Conservation (phyloP, 345 rosid species). For the Rhodamnia rubescens region DNA sequence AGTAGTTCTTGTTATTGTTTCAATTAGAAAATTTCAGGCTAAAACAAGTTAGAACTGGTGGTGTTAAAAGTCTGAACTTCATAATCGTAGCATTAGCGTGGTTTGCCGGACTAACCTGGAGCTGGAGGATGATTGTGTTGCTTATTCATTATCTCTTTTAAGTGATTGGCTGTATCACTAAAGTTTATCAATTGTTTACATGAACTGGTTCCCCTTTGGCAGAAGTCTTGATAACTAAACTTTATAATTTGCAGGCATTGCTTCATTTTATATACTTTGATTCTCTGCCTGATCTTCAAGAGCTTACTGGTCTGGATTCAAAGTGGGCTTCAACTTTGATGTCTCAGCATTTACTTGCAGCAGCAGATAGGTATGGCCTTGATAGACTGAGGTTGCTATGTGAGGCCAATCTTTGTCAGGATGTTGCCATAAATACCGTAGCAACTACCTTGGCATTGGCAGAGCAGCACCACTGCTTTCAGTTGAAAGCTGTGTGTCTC, state of each 20-base stretch:
- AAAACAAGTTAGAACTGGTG: neutral
- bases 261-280: slow-evolving; percentile 61
- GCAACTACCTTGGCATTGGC: slow-evolving; percentile 65
- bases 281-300: slow-evolving; percentile 47
- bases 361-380: slow-evolving; percentile 59
- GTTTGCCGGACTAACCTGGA: neutral
- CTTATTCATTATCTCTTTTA: neutral
- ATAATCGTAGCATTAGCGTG: neutral
- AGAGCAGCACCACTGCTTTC: slow-evolving; percentile 61
- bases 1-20: neutral
- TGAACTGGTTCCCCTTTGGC: neutral
- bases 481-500: slow-evolving; percentile 52
- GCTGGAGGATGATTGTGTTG: neutral
- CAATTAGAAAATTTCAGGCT: neutral
- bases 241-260: slow-evolving; percentile 29
- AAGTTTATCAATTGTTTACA: neutral
- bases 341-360: slow-evolving; percentile 63
- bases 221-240: neutral
- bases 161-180: neutral
- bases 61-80: neutral
- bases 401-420: slow-evolving; percentile 43
- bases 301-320: slow-evolving; percentile 40
- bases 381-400: slow-evolving; percentile 45
- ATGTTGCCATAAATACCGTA: slow-evolving; percentile 49
- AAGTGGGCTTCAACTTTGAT: slow-evolving; percentile 59